Conservation (phyloP, 2,329 filamentous ascomycete genomes). For the Aspergillus nomiae region DNA sequence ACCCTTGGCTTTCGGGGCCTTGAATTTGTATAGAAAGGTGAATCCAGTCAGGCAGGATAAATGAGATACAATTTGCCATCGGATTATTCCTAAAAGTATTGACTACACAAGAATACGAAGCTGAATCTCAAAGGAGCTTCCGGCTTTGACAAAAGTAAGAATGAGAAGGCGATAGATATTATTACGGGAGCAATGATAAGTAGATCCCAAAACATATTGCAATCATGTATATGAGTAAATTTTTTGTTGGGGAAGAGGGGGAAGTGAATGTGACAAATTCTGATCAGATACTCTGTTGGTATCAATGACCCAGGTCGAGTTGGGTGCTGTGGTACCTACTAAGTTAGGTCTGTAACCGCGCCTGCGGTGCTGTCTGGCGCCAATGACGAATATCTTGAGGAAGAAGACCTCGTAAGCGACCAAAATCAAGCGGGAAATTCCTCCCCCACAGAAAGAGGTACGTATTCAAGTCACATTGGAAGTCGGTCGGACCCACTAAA, state of each 20-base stretch:
- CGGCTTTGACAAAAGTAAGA: not conserved
- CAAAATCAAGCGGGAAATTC: conserved; percentile 5
- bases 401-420: conserved; percentile 12
- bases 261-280: not conserved
- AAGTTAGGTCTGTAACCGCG: conserved; percentile 20
- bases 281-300: not conserved
- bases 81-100: not conserved
- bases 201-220: not conserved
- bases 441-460: not conserved
- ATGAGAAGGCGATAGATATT: no score
- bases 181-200: no score
- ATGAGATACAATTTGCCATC: not conserved
- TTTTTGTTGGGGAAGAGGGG: not conserved
- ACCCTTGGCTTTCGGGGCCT: not conserved
- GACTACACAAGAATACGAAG: not conserved
- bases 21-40: not conserved
- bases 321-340: no score
- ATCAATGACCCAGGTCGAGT: no score
- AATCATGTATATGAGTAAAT: not conserved
- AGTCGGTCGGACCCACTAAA: conserved; percentile 14
- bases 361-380: conserved; percentile 19
- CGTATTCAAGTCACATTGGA: not conserved
- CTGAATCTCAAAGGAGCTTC: not conserved
- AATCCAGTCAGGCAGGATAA: not conserved
- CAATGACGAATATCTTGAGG: conserved; percentile 30